Evolutionary conservation across 768 basidiomycete genomes (phyloP), one percentile per base, ranked within the genome.

Genomic region (Clitopilus hobsonii): DNA sequence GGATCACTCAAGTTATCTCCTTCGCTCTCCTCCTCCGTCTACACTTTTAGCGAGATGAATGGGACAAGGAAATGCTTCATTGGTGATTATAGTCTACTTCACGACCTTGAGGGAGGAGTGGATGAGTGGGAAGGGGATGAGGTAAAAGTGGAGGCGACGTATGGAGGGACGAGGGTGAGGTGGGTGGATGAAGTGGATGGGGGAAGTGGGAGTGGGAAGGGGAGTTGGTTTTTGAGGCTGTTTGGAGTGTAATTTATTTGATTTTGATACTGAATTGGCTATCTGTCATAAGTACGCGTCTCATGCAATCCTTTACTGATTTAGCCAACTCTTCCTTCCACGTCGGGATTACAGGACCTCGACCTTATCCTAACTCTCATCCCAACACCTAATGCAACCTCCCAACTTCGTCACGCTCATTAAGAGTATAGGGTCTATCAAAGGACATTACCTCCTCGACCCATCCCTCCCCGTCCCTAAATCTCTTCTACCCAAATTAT

Each of bases 371-470:
- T n/a, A n/a, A n/a, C n/a, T n/a, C n/a, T n/a, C n/a, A n/a, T n/a
- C n/a, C n/a, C n/a, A n/a, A n/a, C n/a, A n/a, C n/a, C n/a, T n/a
- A n/a, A 30, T 6, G 29, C 29, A 71, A 54, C 65, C 74, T 0
- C 64, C 62, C 55, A 74, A 76, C 55, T 71, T 63, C 53, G 52
- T 72, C 48, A 63, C 62, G 13, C 57, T 75, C 10, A 61, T 62
- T 24, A 67, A 66, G 28, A 49, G 23, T 4, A 67, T 73, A 55
- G 54, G 55, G 0, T 57, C 64, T 2, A 62, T 76, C 27, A 69
- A 66, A 56, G 75, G 71, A 11, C 57, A 58, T 1, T 81, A 77
- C 65, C 61, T 75, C 30, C 64, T 82, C 32, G 74, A 82, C 55
- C 74, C 81, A 1, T 56, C 65, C 18, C 62, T 81, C 22, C 25